A percentile compares a stretch with the other conserved stretches of the same genome.
phyloP scores from a whole-genome alignment of 1,284 basidiomycete species.

The Erythrobasidium hasegawianum region DNA sequence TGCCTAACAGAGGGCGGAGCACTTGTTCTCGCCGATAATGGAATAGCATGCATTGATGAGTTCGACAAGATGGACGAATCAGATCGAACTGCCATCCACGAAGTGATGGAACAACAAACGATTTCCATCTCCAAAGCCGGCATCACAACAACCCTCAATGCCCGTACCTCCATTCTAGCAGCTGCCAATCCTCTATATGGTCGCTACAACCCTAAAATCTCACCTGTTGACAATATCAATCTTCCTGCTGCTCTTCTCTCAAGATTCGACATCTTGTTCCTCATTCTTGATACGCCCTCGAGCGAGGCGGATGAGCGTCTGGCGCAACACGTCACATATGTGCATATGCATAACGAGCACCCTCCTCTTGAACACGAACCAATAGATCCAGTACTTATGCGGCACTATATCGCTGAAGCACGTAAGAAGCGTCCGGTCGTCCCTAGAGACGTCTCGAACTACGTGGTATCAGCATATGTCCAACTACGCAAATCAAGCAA shows the following conservation, averaged over 20 bases:
- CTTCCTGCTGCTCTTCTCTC: slow-evolving; percentile 92
- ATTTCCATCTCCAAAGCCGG: slow-evolving; percentile 99
- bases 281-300: slow-evolving; percentile 92
- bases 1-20: slow-evolving; percentile 82
- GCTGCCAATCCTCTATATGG: slow-evolving; percentile 98
- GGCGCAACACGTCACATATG: slow-evolving; percentile 94
- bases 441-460: slow-evolving; percentile 78
- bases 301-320: slow-evolving; percentile 93
- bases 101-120: slow-evolving; percentile 99
- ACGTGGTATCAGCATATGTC: slow-evolving; percentile 93
- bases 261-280: slow-evolving; percentile 92
- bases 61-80: slow-evolving; percentile 99
- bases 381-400: slow-evolving; percentile 80
- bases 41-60: slow-evolving; percentile 99
- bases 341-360: slow-evolving; percentile 92
- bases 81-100: slow-evolving; percentile 97
- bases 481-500: slow-evolving; percentile 87
- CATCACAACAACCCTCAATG: slow-evolving; percentile 96
- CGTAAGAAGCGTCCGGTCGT: slow-evolving; percentile 83
- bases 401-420: slow-evolving; percentile 95
- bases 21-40: slow-evolving; percentile 95
- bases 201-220: slow-evolving; percentile 94
- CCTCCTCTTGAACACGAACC: slow-evolving; percentile 66
- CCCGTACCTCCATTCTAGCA: slow-evolving; percentile 95
- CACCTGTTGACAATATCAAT: slow-evolving; percentile 99